phyloP scores from a whole-genome alignment of 108 stramenopile species.

The Nannochloropsis granulata region DNA sequence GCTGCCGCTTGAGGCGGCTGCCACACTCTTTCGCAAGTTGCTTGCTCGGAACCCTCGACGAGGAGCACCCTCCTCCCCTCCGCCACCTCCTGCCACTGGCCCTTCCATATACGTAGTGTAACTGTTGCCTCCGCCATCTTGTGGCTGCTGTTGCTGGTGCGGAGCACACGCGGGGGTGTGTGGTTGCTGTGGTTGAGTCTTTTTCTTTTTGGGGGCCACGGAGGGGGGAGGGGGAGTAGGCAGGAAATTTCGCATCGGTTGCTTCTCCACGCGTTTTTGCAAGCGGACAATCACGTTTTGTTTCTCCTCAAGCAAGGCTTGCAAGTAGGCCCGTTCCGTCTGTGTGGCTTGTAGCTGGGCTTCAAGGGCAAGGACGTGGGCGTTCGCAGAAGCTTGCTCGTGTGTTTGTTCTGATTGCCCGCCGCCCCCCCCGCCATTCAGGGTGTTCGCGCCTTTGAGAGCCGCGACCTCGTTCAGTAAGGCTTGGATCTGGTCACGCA shows the following conservation, averaged over 20 bases:
- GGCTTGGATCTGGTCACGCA: background rate
- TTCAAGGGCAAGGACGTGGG: background rate
- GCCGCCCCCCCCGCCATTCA: background rate
- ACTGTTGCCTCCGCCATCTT: too few relatives aligned
- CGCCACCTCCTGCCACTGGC: too few relatives aligned
- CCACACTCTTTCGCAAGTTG: too few relatives aligned
- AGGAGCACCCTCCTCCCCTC: too few relatives aligned
- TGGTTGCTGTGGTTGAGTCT: too few relatives aligned
- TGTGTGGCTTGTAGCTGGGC: background rate
- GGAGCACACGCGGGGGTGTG: too few relatives aligned
- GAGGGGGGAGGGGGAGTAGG: too few relatives aligned
- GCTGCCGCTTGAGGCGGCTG: too few relatives aligned
- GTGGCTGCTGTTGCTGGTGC: too few relatives aligned
- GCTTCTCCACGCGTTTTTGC: background rate
- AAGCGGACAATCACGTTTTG: background rate
- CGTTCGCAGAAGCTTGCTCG: background rate
- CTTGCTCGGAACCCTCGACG: too few relatives aligned
- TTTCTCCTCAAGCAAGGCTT: background rate
- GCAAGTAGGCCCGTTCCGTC: background rate
- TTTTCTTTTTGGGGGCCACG: too few relatives aligned
- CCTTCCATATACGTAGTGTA: too few relatives aligned
- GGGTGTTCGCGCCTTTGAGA: background rate
- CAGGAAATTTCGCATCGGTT: background rate
- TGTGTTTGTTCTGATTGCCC: background rate
- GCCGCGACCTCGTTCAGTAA: background rate